Evolutionary conservation across 495 filamentous ascomycete species (phyloP).

Genomic region (Penicillium cosmopolitanum): DNA sequence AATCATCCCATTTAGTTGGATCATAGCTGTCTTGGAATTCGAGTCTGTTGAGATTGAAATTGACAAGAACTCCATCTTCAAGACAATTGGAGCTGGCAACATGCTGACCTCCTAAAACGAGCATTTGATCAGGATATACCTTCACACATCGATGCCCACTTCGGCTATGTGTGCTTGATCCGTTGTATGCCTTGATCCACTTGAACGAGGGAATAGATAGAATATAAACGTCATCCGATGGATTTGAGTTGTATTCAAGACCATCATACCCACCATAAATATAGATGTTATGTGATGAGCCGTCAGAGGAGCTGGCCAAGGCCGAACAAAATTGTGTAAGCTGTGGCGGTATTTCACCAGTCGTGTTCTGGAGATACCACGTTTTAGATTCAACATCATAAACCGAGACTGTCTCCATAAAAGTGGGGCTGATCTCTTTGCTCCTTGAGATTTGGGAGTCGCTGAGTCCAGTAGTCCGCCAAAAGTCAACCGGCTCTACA

Average conservation of each 20-base stretch:
- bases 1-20: slow-evolving; percentile 58
- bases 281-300: slow-evolving; percentile 70
- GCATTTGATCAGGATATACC: slow-evolving; percentile 75
- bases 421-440: slow-evolving; percentile 56
- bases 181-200: slow-evolving; percentile 65
- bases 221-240: slow-evolving; percentile 71
- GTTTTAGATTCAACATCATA: slow-evolving; percentile 63
- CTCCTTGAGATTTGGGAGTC: slow-evolving; percentile 45
- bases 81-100: slow-evolving; percentile 48
- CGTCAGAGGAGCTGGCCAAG: slow-evolving; percentile 62
- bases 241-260: slow-evolving; percentile 33
- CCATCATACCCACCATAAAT: slow-evolving; percentile 74
- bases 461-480: slow-evolving; percentile 10
- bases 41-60: slow-evolving; percentile 66
- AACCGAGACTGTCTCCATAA: slow-evolving; percentile 68
- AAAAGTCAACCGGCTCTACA: slow-evolving; percentile 49
- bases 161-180: slow-evolving; percentile 52
- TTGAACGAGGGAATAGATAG: slow-evolving; percentile 75
- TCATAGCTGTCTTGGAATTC: slow-evolving; percentile 64
- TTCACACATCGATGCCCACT: slow-evolving; percentile 67
- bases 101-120: slow-evolving; percentile 62
- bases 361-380: slow-evolving; percentile 63
- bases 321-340: slow-evolving; percentile 68
- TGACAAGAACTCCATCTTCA: slow-evolving; percentile 54
- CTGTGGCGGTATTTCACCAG: slow-evolving; percentile 54